These are phyloP conservation scores for Hypoxylon lienhwacheense DNA, from an alignment of 495 filamentous ascomycete genomes.

Conservation along the genomic window DNA sequence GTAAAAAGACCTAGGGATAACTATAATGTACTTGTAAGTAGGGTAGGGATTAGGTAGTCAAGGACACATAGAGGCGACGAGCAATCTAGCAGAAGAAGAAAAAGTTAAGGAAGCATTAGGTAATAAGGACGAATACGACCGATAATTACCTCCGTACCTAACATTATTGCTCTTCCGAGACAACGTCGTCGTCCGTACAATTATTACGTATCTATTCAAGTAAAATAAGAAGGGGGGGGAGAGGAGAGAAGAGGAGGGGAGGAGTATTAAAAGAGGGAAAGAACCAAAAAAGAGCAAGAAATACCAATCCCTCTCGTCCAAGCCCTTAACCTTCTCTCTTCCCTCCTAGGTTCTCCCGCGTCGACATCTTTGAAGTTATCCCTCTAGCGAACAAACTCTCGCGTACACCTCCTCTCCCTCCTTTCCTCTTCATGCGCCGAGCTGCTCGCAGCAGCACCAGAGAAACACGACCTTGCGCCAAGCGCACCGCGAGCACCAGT, in stretches of 20 bases:
- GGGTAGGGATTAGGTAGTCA: constrained; percentile 7
- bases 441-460: constrained; percentile 27
- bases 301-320: not conserved
- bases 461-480: constrained; percentile 26
- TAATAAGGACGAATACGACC: not conserved
- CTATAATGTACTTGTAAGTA: no score
- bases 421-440: no score
- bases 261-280: no score
- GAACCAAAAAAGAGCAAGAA: no score
- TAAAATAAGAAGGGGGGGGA: no score
- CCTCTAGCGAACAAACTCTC: not conserved
- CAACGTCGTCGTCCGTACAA: no score
- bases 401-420: no score
- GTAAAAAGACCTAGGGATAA: no score
- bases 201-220: no score
- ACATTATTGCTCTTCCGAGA: no score
- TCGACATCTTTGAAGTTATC: not conserved
- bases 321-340: not conserved
- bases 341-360: not conserved
- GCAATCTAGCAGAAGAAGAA: not conserved
- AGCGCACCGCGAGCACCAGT: constrained; percentile 37
- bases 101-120: not conserved
- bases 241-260: no score
- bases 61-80: constrained; percentile 14
- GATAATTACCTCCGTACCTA: not conserved